These are phyloP conservation scores for Russula emetica DNA, from an alignment of 768 basidiomycete genomes.

Conservation along the genomic window DNA sequence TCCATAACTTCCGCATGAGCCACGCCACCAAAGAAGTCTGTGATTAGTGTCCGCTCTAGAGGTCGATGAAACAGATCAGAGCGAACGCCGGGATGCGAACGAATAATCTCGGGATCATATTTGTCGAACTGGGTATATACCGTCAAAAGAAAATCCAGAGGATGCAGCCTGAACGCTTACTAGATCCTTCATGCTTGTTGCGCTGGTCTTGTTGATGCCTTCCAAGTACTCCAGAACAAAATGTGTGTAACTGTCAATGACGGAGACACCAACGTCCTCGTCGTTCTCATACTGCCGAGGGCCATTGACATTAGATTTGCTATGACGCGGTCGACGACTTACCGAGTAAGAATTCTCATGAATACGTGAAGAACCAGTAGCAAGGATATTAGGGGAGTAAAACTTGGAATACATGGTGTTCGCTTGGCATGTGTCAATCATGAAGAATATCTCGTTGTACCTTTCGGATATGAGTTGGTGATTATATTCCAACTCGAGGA, in stretches of 20 bases:
- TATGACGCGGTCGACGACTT: conserved; percentile 29
- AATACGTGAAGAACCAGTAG: conserved; percentile 80
- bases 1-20: conserved; percentile 66
- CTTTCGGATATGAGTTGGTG: conserved; percentile 35
- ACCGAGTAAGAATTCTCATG: conserved; percentile 94
- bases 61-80: conserved; percentile 71
- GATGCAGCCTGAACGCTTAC: conserved; percentile 43
- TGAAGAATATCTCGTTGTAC: conserved; percentile 96
- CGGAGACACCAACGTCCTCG: conserved; percentile 88
- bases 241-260: conserved; percentile 94
- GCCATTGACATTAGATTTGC: neutral
- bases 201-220: conserved; percentile 84
- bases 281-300: conserved; percentile 79
- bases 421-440: conserved; percentile 98
- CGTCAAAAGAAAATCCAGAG: conserved; percentile 1
- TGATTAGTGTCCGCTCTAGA: conserved; percentile 55
- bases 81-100: conserved; percentile 87
- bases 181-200: conserved; percentile 73
- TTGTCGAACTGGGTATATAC: conserved; percentile 60
- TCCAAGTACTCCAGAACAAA: conserved; percentile 89
- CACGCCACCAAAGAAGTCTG: conserved; percentile 76
- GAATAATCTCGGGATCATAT: conserved; percentile 69
- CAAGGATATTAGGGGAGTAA: conserved; percentile 89
- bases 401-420: conserved; percentile 92
- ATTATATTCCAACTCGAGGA: neutral